Evolutionary conservation across 306 rosid genomes (phyloP).

Genomic region (Medicago arabica): DNA sequence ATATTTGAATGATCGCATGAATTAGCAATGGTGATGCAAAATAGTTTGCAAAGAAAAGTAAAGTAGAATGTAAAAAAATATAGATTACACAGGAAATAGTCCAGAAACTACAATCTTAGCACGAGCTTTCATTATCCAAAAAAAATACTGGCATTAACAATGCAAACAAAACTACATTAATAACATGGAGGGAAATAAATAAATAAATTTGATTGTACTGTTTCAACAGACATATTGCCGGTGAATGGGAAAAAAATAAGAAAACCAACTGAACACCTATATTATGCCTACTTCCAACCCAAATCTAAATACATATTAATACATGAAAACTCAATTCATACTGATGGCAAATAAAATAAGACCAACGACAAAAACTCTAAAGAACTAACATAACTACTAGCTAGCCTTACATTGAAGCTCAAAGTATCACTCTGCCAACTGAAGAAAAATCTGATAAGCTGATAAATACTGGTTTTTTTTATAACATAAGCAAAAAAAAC

Average conservation of each 20-base stretch:
- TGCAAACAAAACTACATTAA: background rate
- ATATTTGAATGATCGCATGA: slow-evolving; percentile 31
- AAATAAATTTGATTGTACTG: background rate
- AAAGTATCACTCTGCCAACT: background rate
- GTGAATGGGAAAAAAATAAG: slow-evolving; percentile 4
- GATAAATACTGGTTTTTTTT: background rate
- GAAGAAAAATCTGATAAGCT: background rate
- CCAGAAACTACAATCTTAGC: background rate
- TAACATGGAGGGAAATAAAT: slow-evolving; percentile 2
- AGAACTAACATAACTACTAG: background rate
- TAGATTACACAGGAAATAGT: background rate
- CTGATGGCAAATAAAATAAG: background rate
- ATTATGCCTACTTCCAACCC: background rate
- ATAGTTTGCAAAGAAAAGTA: background rate
- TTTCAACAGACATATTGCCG: background rate
- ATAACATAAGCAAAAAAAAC: background rate
- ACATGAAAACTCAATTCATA: background rate
- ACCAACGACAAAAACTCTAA: background rate
- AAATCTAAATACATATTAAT: background rate
- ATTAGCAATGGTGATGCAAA: background rate
- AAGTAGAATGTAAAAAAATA: slow-evolving; percentile 24
- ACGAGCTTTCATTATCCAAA: background rate
- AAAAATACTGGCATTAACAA: background rate
- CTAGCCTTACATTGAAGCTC: slow-evolving; percentile 18
- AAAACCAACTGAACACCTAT: background rate